These are phyloP conservation scores for Cryptosporidium sp. DNA, from an alignment of 169 alveolate species.

Conservation along the genomic window DNA sequence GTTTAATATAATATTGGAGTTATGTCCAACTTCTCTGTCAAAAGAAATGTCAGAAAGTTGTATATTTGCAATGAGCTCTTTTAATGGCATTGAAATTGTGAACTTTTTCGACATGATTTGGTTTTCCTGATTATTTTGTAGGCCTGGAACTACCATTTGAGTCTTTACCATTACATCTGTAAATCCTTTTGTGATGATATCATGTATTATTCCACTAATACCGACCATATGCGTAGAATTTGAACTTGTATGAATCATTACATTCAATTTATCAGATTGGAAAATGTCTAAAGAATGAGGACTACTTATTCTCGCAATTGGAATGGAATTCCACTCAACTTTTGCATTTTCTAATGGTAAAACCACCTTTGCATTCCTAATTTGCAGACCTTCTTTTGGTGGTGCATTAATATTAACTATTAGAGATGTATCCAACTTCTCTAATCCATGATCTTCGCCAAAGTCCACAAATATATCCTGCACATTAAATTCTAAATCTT, in stretches of 20 bases:
- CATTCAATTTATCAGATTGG: conserved; percentile 30
- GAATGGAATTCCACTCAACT: conserved; percentile 58
- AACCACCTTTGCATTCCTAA: conserved; percentile 3
- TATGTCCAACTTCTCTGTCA: conserved; percentile 29
- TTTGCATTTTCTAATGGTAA: conserved; percentile 14
- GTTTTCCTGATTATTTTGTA: neutral
- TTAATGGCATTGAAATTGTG: conserved; percentile 48
- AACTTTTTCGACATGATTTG: conserved; percentile 33
- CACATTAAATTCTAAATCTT: conserved; percentile 41
- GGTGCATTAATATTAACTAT: conserved; percentile 44
- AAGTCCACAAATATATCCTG: conserved; percentile 32
- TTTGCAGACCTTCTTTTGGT: neutral
- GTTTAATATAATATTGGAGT: conserved; percentile 33
- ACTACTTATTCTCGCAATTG: conserved; percentile 36
- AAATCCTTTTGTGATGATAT: conserved; percentile 50
- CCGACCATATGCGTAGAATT: conserved; percentile 54
- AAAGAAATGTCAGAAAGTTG: conserved; percentile 44
- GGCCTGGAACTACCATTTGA: neutral
- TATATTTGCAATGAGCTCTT: conserved; percentile 48
- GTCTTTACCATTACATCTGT: conserved; percentile 36
- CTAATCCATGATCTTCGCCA: conserved; percentile 20
- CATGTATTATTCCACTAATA: conserved; percentile 53
- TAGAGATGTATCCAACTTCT: conserved; percentile 28
- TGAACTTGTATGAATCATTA: conserved; percentile 42
- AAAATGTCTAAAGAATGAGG: conserved; percentile 57